A percentile compares a stretch with the other conserved stretches of the same genome.
Evolutionary conservation across 768 basidiomycete species (phyloP).

Genomic region (Leucocoprinus sp.): DNA sequence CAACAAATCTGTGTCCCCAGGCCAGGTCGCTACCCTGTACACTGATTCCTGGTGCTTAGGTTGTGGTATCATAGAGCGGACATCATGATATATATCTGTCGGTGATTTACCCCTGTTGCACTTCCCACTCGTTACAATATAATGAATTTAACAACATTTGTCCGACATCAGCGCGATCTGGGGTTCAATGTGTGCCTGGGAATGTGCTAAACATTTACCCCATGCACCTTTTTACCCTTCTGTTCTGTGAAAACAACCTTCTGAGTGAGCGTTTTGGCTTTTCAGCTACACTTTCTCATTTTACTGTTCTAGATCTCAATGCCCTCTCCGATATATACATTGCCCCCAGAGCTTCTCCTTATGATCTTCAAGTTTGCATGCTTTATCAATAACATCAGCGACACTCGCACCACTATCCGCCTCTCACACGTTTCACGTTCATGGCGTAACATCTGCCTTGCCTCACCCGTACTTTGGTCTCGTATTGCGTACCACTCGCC

Average conservation of each 20-base stretch:
- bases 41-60: constrained; percentile 76
- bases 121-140: not conserved
- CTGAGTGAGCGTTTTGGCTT: not conserved
- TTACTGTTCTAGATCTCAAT: not conserved
- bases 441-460: constrained; percentile 9
- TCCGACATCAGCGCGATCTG: constrained; percentile 8
- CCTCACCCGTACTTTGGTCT: constrained; percentile 10
- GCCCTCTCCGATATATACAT: not conserved
- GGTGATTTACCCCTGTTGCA: not conserved
- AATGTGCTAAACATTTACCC: constrained; percentile 7
- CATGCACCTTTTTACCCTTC: not conserved
- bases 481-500: constrained; percentile 10
- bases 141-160: not conserved
- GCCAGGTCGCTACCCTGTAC: constrained; percentile 76
- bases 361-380: constrained; percentile 11
- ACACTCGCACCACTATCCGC: constrained; percentile 6
- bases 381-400: not conserved
- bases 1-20: constrained; percentile 62
- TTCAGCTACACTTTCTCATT: not conserved
- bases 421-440: constrained; percentile 9
- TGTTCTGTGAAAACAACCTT: not conserved
- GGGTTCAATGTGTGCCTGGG: constrained; percentile 7
- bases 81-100: constrained; percentile 4
- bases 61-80: constrained; percentile 54
- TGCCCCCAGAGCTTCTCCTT: constrained; percentile 10